Evolutionary conservation across 2,329 filamentous ascomycete genomes (phyloP).

Genomic region (Diaporthe sp.): DNA sequence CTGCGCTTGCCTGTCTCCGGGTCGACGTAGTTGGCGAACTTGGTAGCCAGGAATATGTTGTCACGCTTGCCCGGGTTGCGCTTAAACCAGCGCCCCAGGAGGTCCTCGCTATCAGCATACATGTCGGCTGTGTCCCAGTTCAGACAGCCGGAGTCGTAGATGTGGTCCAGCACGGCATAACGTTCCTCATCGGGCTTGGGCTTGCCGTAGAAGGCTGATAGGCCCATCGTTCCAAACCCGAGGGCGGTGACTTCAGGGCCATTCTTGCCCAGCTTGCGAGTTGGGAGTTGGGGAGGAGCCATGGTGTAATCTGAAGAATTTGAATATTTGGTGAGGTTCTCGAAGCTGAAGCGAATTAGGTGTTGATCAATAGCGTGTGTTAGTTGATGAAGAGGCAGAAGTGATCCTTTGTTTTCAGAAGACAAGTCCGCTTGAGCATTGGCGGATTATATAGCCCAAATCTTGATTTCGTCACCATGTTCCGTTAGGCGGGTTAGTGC

Average conservation of each 20-base stretch:
- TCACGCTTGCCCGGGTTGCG: conserved; percentile 51
- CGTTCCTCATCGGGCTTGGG: conserved; percentile 52
- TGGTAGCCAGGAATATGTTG: conserved; percentile 63
- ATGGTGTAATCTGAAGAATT: neutral
- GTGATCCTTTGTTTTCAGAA: neutral
- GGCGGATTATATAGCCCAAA: neutral
- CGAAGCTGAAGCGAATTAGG: neutral
- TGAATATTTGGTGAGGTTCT: neutral
- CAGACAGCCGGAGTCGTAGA: conserved; percentile 52
- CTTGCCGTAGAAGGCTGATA: conserved; percentile 50
- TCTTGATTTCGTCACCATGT: conserved; percentile 6
- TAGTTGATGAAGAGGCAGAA: neutral
- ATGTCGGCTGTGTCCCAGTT: conserved; percentile 57
- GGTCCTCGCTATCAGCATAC: conserved; percentile 58
- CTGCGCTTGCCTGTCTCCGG: conserved; percentile 31
- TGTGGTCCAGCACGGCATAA: conserved; percentile 55
- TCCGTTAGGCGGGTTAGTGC: neutral
- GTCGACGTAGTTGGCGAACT: conserved; percentile 53
- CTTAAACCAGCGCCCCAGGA: conserved; percentile 60
- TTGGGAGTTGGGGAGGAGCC: conserved; percentile 41
- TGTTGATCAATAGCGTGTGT: neutral
- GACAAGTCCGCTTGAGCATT: neutral
- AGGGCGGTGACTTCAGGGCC: conserved; percentile 61
- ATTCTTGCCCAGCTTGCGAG: conserved; percentile 60
- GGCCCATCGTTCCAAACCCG: conserved; percentile 66